Percentiles rank a stretch among this genome's conserved stretches.
These are phyloP conservation scores for Nectriaceae sp. DNA, from an alignment of 2,329 filamentous ascomycete species.

Conservation along the genomic window DNA sequence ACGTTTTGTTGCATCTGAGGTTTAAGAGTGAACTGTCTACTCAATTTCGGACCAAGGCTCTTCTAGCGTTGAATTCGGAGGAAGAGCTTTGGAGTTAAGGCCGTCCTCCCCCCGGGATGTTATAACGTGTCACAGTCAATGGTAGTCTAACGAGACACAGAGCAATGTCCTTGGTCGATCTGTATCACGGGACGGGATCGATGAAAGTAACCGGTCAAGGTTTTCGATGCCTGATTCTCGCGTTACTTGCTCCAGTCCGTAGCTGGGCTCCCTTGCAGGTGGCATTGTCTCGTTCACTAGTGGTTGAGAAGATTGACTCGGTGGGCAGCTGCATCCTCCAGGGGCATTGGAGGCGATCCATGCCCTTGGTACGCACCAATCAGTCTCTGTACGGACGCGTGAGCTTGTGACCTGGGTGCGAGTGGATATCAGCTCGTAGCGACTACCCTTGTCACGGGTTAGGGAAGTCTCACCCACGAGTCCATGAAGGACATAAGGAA, in stretches of 20 bases:
- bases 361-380: constrained; percentile 18
- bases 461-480: constrained; percentile 21
- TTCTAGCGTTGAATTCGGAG: too few species aligned
- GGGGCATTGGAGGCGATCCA: background rate
- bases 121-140: background rate
- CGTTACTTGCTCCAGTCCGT: background rate
- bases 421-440: constrained; percentile 23
- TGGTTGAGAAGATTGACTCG: background rate
- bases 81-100: too few species aligned
- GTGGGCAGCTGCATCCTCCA: background rate
- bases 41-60: too few species aligned
- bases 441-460: constrained; percentile 24
- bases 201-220: too few species aligned
- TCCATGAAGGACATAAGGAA: constrained; percentile 11
- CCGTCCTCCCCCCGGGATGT: too few species aligned
- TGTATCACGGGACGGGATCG: too few species aligned
- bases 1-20: too few species aligned
- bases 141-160: background rate
- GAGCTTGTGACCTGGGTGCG: constrained; percentile 20
- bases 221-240: background rate
- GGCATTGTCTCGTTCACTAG: background rate
- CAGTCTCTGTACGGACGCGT: constrained; percentile 17
- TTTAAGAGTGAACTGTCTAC: too few species aligned
- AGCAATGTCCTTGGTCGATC: background rate
- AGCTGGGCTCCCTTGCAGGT: background rate